phyloP scores from a whole-genome alignment of 768 basidiomycete genomes.

The Leccinum rimulosum region DNA sequence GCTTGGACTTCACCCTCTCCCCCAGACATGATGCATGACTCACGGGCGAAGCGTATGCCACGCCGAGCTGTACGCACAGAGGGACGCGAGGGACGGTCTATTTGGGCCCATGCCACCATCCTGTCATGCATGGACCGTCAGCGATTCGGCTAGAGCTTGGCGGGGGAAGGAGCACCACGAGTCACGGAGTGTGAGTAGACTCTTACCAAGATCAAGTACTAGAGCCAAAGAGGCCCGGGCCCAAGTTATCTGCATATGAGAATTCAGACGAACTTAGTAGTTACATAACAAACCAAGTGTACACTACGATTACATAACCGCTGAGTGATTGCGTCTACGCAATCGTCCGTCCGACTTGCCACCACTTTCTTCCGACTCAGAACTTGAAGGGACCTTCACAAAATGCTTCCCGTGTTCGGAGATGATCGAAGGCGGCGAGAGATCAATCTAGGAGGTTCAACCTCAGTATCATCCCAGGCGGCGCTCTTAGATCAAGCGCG shows the following conservation, averaged over 20 bases:
- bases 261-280: too few species aligned
- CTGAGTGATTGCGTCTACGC: neutral
- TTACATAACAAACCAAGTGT: too few species aligned
- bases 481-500: constrained; percentile 64
- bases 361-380: neutral
- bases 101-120: constrained; percentile 6
- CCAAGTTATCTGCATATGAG: constrained; percentile 5
- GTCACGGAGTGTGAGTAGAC: neutral
- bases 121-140: constrained; percentile 31
- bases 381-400: neutral
- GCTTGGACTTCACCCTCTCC: neutral
- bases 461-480: constrained; percentile 47
- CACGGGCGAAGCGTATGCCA: constrained; percentile 35
- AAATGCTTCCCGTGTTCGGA: constrained; percentile 47
- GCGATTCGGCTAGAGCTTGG: constrained; percentile 18
- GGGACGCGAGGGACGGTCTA: constrained; percentile 18
- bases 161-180: neutral
- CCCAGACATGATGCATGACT: constrained; percentile 6
- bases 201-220: constrained; percentile 14
- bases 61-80: constrained; percentile 23
- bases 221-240: constrained; percentile 20
- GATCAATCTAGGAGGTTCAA: constrained; percentile 76
- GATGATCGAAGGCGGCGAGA: constrained; percentile 52
- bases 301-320: constrained; percentile 12
- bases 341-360: neutral